Evolutionary conservation across 257 asterid species (phyloP).

Genomic region (Primulina eburnea): DNA sequence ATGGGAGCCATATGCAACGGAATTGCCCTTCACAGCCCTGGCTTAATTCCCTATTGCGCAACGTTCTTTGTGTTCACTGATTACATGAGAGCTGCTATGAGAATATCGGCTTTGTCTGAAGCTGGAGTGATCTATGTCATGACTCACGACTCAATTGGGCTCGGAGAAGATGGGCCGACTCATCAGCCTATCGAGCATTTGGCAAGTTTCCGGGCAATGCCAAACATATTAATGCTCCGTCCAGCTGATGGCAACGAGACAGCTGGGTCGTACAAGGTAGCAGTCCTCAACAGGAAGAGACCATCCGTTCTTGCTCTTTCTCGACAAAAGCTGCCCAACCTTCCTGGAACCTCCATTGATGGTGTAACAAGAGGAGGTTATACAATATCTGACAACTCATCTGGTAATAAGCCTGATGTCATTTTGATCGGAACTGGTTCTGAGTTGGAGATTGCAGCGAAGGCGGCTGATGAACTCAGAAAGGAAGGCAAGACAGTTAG

Average conservation of each 20-base stretch:
- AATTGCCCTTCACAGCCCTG: conserved; percentile 71
- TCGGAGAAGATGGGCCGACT: conserved; percentile 87
- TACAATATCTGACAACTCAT: conserved; percentile 57
- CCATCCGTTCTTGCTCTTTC: conserved; percentile 78
- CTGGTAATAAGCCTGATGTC: conserved; percentile 68
- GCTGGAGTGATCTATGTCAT: conserved; percentile 77
- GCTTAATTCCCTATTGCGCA: conserved; percentile 74
- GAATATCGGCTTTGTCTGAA: conserved; percentile 64
- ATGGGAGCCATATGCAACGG: conserved; percentile 83
- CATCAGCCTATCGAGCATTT: conserved; percentile 83
- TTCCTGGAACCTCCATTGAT: conserved; percentile 67
- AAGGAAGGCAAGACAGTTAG: conserved; percentile 76
- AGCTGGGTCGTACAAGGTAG: conserved; percentile 71
- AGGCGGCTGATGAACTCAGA: conserved; percentile 73
- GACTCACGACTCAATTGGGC: conserved; percentile 88
- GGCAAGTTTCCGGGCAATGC: conserved; percentile 85
- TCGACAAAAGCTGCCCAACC: conserved; percentile 72
- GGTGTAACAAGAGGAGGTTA: conserved; percentile 75
- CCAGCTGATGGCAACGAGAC: conserved; percentile 89
- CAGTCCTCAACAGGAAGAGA: conserved; percentile 55
- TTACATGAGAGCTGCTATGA: conserved; percentile 75
- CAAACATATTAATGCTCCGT: conserved; percentile 71
- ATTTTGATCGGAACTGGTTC: conserved; percentile 82
- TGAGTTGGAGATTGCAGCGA: conserved; percentile 73
- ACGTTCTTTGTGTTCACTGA: conserved; percentile 83